Conservation (phyloP, 768 basidiomycete genomes). For the Amanita rimosa region DNA sequence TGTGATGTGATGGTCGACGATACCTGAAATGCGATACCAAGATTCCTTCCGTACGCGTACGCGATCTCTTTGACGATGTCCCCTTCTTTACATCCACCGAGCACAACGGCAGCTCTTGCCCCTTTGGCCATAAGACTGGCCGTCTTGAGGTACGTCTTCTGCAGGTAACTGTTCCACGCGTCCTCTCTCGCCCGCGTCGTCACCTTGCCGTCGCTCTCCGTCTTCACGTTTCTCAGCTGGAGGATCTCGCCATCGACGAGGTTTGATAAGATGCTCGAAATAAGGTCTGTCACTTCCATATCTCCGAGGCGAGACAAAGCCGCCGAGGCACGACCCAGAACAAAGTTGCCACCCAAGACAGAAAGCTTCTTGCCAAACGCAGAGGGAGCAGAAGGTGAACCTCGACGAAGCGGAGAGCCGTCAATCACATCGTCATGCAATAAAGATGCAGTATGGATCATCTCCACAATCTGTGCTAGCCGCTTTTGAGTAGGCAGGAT, state of each 20-base stretch:
- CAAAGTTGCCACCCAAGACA: slow-evolving; percentile 84
- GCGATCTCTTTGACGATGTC: slow-evolving; percentile 90
- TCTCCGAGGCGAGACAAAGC: slow-evolving; percentile 74
- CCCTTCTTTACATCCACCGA: slow-evolving; percentile 77
- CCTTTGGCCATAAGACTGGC: slow-evolving; percentile 92
- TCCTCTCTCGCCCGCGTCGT: slow-evolving; percentile 16
- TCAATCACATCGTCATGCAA: slow-evolving; percentile 96
- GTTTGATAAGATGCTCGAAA: slow-evolving; percentile 78
- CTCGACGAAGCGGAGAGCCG: slow-evolving; percentile 65
- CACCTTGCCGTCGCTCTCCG: slow-evolving; percentile 18
- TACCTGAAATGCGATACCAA: slow-evolving; percentile 95
- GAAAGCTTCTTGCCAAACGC: slow-evolving; percentile 84
- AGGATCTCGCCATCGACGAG: slow-evolving; percentile 91
- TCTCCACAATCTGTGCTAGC: slow-evolving; percentile 91
- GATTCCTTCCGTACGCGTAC: slow-evolving; percentile 91
- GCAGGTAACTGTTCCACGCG: slow-evolving; percentile 76
- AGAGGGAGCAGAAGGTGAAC: slow-evolving; percentile 67
- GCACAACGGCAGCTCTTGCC: slow-evolving; percentile 73
- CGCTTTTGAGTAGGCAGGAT: slow-evolving; percentile 79
- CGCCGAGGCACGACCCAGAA: slow-evolving; percentile 76
- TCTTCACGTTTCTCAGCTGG: slow-evolving; percentile 56
- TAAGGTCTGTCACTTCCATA: slow-evolving; percentile 79
- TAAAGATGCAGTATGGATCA: slow-evolving; percentile 95
- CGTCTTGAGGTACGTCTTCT: slow-evolving; percentile 91
- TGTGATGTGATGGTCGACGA: not conserved